Percentiles rank a stretch among this genome's conserved stretches.
phyloP scores from a whole-genome alignment of 345 rosid species.

The Boechera retrofracta region DNA sequence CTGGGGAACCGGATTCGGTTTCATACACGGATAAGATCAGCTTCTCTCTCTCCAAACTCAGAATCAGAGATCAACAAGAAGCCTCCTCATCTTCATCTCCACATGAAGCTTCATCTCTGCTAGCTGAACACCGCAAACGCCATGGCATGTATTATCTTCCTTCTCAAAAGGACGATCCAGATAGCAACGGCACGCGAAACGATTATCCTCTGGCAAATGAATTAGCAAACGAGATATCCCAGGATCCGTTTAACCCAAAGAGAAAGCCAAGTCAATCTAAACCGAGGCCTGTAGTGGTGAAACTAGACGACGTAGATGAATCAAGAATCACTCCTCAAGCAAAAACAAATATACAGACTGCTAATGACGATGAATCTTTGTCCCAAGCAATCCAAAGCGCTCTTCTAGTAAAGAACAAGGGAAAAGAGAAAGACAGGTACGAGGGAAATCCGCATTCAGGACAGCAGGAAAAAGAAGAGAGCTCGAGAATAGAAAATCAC shows the following conservation, averaged over 20 bases:
- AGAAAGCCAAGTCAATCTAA: constrained; percentile 62
- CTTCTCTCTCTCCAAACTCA: constrained; percentile 46
- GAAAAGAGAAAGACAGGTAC: constrained; percentile 26
- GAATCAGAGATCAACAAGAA: constrained; percentile 59
- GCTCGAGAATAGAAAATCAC: constrained; percentile 8
- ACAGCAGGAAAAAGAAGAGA: constrained; percentile 6
- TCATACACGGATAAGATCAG: constrained; percentile 55
- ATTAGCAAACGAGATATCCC: constrained; percentile 52
- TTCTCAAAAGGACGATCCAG: constrained; percentile 49
- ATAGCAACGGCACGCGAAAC: constrained; percentile 20
- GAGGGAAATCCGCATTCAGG: neutral
- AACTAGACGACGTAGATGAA: constrained; percentile 73
- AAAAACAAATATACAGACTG: constrained; percentile 43
- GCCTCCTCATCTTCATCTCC: constrained; percentile 43
- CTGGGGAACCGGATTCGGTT: constrained; percentile 50
- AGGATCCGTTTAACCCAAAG: constrained; percentile 55
- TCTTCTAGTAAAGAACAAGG: constrained; percentile 53
- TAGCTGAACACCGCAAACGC: constrained; percentile 84
- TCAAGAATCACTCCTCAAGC: constrained; percentile 12
- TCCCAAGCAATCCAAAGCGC: constrained; percentile 67
- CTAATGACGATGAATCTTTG: constrained; percentile 50
- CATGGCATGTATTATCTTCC: constrained; percentile 84
- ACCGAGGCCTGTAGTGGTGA: constrained; percentile 88
- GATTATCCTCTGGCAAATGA: constrained; percentile 75
- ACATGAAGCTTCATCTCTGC: constrained; percentile 60